A percentile compares a stretch with the other conserved stretches of the same genome.
These are phyloP conservation scores for Chrysopogon serrulatus DNA, from an alignment of 176 grass and related monocot species.

Conservation along the genomic window DNA sequence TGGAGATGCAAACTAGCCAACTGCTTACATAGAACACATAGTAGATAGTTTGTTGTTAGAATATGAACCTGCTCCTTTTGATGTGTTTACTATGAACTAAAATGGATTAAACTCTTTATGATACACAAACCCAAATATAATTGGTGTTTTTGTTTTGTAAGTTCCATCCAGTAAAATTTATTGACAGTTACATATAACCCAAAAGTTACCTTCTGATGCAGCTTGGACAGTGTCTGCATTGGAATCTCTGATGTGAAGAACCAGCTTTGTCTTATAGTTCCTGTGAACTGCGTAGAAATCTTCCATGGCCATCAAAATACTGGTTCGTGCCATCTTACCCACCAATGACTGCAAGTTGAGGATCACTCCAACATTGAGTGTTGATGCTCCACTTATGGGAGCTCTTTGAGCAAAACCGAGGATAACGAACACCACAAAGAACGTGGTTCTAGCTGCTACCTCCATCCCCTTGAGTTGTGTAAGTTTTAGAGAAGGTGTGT, in stretches of 20 bases:
- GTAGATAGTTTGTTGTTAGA: not conserved
- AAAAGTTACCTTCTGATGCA: conserved; percentile 42
- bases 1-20: no score
- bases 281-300: conserved; percentile 42
- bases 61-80: not conserved
- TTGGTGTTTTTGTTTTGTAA: not conserved
- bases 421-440: not conserved
- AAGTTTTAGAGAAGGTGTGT: not conserved
- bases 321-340: conserved; percentile 37
- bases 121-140: not conserved
- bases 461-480: conserved; percentile 10
- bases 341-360: conserved; percentile 11
- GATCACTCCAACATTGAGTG: conserved; percentile 44
- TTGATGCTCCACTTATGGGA: not conserved
- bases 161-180: not conserved
- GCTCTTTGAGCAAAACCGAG: not conserved
- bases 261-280: conserved; percentile 21
- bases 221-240: not conserved
- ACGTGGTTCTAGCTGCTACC: not conserved
- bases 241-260: conserved; percentile 40
- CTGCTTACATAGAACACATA: not conserved
- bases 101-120: no score
- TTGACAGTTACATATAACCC: not conserved
- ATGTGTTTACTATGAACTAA: not conserved
- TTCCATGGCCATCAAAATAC: conserved; percentile 40